phyloP scores from a whole-genome alignment of 495 filamentous ascomycete species.

The Neurospora discreta region DNA sequence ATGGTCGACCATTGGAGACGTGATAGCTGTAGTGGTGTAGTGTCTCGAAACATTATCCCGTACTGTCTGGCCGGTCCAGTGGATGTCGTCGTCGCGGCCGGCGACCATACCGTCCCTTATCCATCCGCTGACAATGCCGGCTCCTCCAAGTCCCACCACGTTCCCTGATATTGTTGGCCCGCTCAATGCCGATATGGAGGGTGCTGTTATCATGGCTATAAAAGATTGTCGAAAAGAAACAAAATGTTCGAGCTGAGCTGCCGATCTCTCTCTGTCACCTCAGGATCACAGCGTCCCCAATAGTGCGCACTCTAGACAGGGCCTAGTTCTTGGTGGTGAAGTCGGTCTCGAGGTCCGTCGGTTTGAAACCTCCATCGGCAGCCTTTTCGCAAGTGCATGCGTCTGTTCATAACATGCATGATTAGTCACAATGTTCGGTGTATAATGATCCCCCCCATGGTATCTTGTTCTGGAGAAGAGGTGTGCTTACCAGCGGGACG shows the following conservation, averaged over 20 bases:
- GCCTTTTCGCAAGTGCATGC: slow-evolving; percentile 80
- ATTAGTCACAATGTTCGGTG: not conserved
- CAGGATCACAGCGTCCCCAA: not conserved
- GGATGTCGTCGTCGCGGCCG: not conserved
- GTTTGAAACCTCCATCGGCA: slow-evolving; percentile 32
- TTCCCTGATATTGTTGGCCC: not conserved
- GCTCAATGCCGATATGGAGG: not conserved
- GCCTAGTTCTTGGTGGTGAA: slow-evolving; percentile 57
- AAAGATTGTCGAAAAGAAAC: not conserved
- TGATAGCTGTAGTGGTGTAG: not conserved
- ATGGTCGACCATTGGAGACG: not conserved
- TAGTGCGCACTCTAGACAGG: not conserved
- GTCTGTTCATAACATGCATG: slow-evolving; percentile 30
- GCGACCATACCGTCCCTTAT: not conserved
- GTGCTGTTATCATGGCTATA: not conserved
- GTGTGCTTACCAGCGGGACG: slow-evolving; percentile 49
- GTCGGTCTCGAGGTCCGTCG: slow-evolving; percentile 58
- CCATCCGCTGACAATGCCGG: not conserved
- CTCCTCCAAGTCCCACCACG: not conserved
- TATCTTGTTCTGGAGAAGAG: not conserved
- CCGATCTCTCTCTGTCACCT: not conserved
- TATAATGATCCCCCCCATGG: not conserved
- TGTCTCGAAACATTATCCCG: not conserved
- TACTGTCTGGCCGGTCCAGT: not conserved
- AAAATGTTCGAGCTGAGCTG: not conserved